Evolutionary conservation across 2,329 filamentous ascomycete genomes (phyloP).

Genomic region (Talaromyces sp.): DNA sequence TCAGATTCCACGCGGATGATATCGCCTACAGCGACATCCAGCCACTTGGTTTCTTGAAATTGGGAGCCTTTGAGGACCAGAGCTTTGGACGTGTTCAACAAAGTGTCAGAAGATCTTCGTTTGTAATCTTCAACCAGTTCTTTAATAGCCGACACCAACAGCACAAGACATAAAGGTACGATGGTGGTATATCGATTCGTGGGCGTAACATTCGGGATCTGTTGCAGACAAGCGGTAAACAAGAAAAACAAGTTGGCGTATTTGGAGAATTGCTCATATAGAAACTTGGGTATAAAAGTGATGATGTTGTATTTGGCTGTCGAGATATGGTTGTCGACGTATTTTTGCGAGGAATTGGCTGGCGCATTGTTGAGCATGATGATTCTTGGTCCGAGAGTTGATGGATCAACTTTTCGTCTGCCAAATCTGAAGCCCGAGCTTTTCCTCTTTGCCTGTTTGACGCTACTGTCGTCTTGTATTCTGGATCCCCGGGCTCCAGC

Average conservation of each 20-base stretch:
- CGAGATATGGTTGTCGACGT: slow-evolving; percentile 93
- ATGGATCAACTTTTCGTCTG: slow-evolving; percentile 77
- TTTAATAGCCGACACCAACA: slow-evolving; percentile 92
- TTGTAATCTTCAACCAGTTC: slow-evolving; percentile 92
- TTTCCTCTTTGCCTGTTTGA: slow-evolving; percentile 48
- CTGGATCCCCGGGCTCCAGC: slow-evolving; percentile 50
- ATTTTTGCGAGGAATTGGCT: slow-evolving; percentile 84
- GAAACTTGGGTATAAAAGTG: slow-evolving; percentile 93
- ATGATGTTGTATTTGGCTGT: slow-evolving; percentile 95
- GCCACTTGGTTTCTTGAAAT: slow-evolving; percentile 88
- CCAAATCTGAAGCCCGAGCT: slow-evolving; percentile 87
- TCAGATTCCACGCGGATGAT: slow-evolving; percentile 92
- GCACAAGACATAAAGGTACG: slow-evolving; percentile 82
- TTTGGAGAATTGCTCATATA: slow-evolving; percentile 98
- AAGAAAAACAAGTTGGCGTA: slow-evolving; percentile 99
- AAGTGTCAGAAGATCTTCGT: slow-evolving; percentile 78
- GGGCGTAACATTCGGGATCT: slow-evolving; percentile 90
- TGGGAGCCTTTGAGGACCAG: slow-evolving; percentile 75
- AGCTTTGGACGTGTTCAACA: slow-evolving; percentile 83
- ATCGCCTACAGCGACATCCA: slow-evolving; percentile 88
- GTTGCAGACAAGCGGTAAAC: slow-evolving; percentile 90
- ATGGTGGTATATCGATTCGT: slow-evolving; percentile 97
- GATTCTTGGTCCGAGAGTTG: slow-evolving; percentile 83
- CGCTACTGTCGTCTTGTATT: slow-evolving; percentile 34
- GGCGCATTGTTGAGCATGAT: slow-evolving; percentile 96